Conservation (phyloP, 345 rosid genomes). For the Eucalyptus paniculata region DNA sequence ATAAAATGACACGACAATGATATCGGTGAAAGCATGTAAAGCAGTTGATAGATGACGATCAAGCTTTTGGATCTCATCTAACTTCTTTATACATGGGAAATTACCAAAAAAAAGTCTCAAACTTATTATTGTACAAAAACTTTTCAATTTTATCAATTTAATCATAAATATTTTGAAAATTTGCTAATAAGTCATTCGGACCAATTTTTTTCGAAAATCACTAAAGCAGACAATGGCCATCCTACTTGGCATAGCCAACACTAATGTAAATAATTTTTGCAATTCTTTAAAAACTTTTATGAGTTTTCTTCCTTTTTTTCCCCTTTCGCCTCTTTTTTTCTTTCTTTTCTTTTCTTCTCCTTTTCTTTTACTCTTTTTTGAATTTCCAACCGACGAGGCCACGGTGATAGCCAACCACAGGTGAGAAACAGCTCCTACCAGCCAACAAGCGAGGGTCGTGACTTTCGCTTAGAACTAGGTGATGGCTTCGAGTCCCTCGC, state of each 20-base stretch:
- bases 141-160: accelerated
- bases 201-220: accelerated
- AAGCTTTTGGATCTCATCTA: neutral
- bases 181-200: accelerated
- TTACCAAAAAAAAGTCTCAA: accelerated
- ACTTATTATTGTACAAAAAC: accelerated
- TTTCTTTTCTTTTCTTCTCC: neutral
- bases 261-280: accelerated
- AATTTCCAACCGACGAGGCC: accelerated
- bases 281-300: neutral
- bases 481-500: neutral
- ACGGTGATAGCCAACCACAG: accelerated
- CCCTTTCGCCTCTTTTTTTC: accelerated
- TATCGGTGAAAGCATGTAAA: neutral
- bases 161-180: accelerated
- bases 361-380: neutral
- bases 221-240: accelerated
- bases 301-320: neutral
- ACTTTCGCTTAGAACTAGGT: neutral
- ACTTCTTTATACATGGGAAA: accelerated
- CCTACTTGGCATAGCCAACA: accelerated
- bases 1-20: neutral
- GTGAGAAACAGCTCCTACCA: accelerated
- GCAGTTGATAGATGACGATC: neutral
- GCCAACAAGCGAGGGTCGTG: neutral